Conservation (phyloP, 345 rosid species). For the Capsella bursapastoris region DNA sequence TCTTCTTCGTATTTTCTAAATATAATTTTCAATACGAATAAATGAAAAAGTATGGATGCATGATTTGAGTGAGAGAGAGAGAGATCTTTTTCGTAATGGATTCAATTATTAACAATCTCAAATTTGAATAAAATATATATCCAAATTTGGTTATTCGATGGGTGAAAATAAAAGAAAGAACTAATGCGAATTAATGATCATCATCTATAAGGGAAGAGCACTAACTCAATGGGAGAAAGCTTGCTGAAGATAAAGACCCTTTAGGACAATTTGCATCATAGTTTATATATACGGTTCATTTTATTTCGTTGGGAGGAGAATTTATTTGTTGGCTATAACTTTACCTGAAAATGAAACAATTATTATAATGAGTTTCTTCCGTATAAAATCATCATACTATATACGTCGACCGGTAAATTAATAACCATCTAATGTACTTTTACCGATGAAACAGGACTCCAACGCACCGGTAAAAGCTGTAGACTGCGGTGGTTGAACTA, state of each 20-base stretch:
- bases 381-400: slow-evolving; percentile 37
- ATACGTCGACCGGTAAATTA: slow-evolving; percentile 24
- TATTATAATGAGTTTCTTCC: slow-evolving; percentile 38
- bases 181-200: slow-evolving; percentile 44
- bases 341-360: slow-evolving; percentile 33
- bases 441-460: slow-evolving; percentile 63
- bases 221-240: slow-evolving; percentile 51
- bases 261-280: slow-evolving; percentile 45
- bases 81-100: slow-evolving; percentile 8
- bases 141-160: slow-evolving; percentile 25
- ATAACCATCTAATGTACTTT: slow-evolving; percentile 23
- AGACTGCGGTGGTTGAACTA: slow-evolving; percentile 93
- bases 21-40: slow-evolving; percentile 6
- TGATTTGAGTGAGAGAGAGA: slow-evolving; percentile 22
- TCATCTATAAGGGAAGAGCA: slow-evolving; percentile 47
- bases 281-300: slow-evolving; percentile 19
- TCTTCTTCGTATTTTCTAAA: slow-evolving; percentile 23
- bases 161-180: slow-evolving; percentile 31
- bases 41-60: slow-evolving; percentile 16
- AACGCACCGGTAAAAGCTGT: slow-evolving; percentile 96
- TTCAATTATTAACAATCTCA: slow-evolving; percentile 36
- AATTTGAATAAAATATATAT: slow-evolving; percentile 35
- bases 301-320: not conserved
- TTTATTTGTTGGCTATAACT: slow-evolving; percentile 15
- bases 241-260: slow-evolving; percentile 44